Conservation (phyloP, 2,329 filamentous ascomycete genomes). For the Clonostachys solani region DNA sequence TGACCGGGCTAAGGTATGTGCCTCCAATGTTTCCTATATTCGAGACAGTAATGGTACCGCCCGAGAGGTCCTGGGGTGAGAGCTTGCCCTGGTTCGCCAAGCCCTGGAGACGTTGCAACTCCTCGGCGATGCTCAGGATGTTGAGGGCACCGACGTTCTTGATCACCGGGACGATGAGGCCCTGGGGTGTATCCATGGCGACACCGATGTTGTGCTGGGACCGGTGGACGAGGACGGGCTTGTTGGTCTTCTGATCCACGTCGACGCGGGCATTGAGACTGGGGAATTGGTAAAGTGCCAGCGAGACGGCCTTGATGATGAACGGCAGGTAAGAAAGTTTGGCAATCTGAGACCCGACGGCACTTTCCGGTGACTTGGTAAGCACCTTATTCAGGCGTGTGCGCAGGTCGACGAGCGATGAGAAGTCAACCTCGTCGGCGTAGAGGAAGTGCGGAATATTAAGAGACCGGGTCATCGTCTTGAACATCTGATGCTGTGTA, state of each 20-base stretch:
- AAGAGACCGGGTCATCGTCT: constrained; percentile 89
- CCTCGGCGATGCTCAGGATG: constrained; percentile 72
- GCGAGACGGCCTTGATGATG: constrained; percentile 90
- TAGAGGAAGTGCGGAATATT: constrained; percentile 94
- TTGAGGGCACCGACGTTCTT: constrained; percentile 75
- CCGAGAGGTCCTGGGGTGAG: constrained; percentile 67
- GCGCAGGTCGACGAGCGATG: constrained; percentile 68
- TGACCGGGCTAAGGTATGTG: constrained; percentile 85
- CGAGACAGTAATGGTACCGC: constrained; percentile 90
- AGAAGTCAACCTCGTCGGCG: constrained; percentile 83
- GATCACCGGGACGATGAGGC: constrained; percentile 88
- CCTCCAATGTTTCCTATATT: constrained; percentile 96
- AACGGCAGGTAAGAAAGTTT: constrained; percentile 91
- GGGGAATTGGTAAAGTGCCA: constrained; percentile 77
- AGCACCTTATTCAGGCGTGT: constrained; percentile 68
- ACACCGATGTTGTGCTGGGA: constrained; percentile 91
- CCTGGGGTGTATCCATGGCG: constrained; percentile 88
- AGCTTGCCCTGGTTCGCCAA: constrained; percentile 75
- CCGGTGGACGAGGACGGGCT: constrained; percentile 74
- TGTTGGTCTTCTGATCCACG: constrained; percentile 43
- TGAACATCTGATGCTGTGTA: constrained; percentile 93
- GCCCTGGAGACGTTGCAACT: constrained; percentile 68
- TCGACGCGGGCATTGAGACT: constrained; percentile 86
- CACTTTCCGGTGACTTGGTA: constrained; percentile 37
- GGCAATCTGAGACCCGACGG: constrained; percentile 29